Percentiles rank a stretch among this genome's conserved stretches.
These are phyloP conservation scores for Saksenaea oblongispora DNA, from an alignment of 371 early-diverging fungal species.

Conservation along the genomic window DNA sequence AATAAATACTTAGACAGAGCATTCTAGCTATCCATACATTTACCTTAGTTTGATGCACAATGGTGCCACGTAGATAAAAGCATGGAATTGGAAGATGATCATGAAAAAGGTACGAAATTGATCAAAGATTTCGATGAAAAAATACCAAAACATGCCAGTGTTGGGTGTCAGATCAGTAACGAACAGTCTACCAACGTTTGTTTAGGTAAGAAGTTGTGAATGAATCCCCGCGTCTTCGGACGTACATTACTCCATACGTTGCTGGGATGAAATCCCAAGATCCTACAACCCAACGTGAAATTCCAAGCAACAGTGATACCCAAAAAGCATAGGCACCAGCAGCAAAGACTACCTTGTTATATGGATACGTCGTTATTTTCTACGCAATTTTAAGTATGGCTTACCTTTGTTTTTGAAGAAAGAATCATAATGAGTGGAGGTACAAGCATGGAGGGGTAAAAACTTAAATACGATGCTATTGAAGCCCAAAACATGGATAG, in stretches of 20 bases:
- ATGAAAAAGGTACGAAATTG: slow-evolving; percentile 93
- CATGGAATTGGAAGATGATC: slow-evolving; percentile 88
- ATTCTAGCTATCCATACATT: neutral
- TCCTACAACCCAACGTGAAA: slow-evolving; percentile 62
- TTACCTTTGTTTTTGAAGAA: slow-evolving; percentile 11
- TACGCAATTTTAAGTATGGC: neutral
- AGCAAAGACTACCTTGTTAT: neutral
- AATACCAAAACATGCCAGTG: slow-evolving; percentile 96
- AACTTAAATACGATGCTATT: slow-evolving; percentile 73
- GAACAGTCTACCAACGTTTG: slow-evolving; percentile 32
- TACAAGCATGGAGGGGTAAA: slow-evolving; percentile 84
- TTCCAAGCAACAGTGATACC: slow-evolving; percentile 43
- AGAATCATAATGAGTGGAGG: slow-evolving; percentile 62
- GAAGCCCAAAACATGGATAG: slow-evolving; percentile 70
- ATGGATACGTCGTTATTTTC: neutral
- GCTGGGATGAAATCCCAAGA: slow-evolving; percentile 74
- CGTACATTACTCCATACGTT: slow-evolving; percentile 82
- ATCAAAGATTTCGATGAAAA: slow-evolving; percentile 97
- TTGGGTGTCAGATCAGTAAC: slow-evolving; percentile 92
- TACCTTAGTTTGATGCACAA: slow-evolving; percentile 75
- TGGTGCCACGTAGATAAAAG: slow-evolving; percentile 82
- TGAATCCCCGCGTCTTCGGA: neutral
- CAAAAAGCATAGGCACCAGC: slow-evolving; percentile 25
- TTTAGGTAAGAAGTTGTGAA: neutral
- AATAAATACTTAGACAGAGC: neutral